Conservation (phyloP, 768 basidiomycete genomes). For the Coprinellus aureogranulatus region DNA sequence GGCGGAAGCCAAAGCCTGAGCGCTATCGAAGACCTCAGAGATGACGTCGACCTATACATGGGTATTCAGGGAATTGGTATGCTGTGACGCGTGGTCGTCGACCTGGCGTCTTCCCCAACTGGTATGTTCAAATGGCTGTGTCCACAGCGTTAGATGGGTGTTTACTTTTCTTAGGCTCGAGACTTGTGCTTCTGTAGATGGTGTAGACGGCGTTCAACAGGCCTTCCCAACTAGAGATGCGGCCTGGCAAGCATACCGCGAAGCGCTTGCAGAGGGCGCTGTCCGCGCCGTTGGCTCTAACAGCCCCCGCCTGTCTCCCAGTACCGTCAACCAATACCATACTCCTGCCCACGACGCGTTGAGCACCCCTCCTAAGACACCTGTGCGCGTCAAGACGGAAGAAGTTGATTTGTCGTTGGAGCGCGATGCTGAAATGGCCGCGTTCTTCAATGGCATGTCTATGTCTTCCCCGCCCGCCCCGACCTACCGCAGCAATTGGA, state of each 20-base stretch:
- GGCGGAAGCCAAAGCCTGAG: background rate
- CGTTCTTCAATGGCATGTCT: too few relatives aligned
- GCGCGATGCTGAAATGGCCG: too few relatives aligned
- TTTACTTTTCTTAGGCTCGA: slow-evolving; percentile 7
- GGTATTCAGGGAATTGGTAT: slow-evolving; percentile 31
- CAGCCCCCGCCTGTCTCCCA: background rate
- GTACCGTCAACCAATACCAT: too few relatives aligned
- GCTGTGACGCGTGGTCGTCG: slow-evolving; percentile 28
- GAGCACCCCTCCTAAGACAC: background rate
- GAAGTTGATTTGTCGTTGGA: background rate
- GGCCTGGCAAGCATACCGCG: background rate
- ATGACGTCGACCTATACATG: background rate
- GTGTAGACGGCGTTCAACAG: background rate
- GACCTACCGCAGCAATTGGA: too few relatives aligned
- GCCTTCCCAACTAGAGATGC: background rate
- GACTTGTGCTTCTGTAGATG: background rate
- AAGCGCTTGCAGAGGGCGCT: background rate
- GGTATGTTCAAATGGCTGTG: slow-evolving; percentile 19
- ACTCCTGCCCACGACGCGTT: background rate
- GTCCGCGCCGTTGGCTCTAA: background rate
- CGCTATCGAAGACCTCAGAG: background rate
- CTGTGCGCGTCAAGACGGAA: background rate
- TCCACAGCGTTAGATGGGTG: too few relatives aligned
- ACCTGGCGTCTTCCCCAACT: slow-evolving; percentile 32
- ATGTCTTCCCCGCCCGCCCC: too few relatives aligned